Base-by-base conservation (phyloP, 768 basidiomycete species). In the Leucocoprinus birnbaumii region DNA sequence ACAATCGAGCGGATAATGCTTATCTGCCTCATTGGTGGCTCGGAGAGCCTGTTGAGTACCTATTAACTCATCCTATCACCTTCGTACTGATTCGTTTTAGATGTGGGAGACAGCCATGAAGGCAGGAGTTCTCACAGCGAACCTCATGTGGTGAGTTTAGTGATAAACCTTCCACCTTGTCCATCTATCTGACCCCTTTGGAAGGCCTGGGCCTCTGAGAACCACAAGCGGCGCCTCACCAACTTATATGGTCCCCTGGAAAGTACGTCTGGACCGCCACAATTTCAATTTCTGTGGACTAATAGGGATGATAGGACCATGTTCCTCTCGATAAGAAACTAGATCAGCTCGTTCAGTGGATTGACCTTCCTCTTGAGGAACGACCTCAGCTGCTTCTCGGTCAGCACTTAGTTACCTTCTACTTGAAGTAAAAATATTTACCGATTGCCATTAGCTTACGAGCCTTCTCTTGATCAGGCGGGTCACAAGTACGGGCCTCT, bases 21-120 rank as follows among this genome's bases (percentile, higher is more conserved):
- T 87, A 86, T 83, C 78, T 83, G 55, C 63, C 88, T 0, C 63
- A 73, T 0, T 97, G 94, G 91, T 96, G 94, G 93, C 68, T 79
- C 13, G 94, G 94, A 43, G 92, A 95, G 66, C 93, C 94, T 18
- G 93, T 94, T 38, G 58, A 55, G 62, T 69, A 58, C 68, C 14
- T 18, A 35, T 21, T 21, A 8, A 21, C 25, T 51, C 46, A 2
- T 22, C 19, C 19, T 7, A n/a, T 45, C 10, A 9, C 53, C 48
- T 51, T 13, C 55, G 9, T 38, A 16, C 16, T 38, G 38, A 38
- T 16, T 38, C 16, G 38, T 4, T 10, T 10, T n/a, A 94, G 91
- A 87, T 96, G 77, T 97, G 94, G 94, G 90, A 92, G 64, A 94
- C 93, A 0, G 90, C 87, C 2, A 79, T 75, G 55, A 86, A 83